Evolutionary conservation across 73 alveolate genomes (phyloP).

Genomic region (Stentor roeselii): DNA sequence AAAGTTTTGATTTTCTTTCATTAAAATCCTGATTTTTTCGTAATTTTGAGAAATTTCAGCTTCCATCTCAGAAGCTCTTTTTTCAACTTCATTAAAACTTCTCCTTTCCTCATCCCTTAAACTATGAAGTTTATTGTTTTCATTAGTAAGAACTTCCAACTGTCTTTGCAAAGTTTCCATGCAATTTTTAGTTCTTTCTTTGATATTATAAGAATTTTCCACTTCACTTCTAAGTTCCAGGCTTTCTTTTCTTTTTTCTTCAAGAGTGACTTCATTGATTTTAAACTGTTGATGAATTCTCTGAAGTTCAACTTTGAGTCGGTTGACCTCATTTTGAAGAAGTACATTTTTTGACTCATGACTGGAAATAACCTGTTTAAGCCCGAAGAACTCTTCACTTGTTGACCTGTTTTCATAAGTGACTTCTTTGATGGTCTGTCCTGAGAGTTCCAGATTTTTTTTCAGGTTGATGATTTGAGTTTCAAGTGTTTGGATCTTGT

Average conservation of each 20-base stretch:
- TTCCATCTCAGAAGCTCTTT: conserved; percentile 34
- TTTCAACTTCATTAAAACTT: conserved; percentile 33
- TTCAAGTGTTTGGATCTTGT: neutral
- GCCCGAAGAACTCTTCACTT: neutral
- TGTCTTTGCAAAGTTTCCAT: conserved; percentile 18
- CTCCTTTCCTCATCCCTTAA: conserved; percentile 21
- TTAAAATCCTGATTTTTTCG: conserved; percentile 34
- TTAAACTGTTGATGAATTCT: neutral
- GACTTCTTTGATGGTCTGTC: neutral
- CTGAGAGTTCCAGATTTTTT: neutral
- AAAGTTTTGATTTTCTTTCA: conserved; percentile 35
- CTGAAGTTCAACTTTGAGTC: neutral
- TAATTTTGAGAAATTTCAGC: conserved; percentile 23
- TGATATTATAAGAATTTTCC: neutral
- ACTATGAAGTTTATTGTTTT: conserved; percentile 29
- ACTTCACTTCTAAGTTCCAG: neutral
- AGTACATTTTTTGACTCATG: neutral
- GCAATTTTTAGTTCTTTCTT: neutral
- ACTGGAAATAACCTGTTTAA: neutral
- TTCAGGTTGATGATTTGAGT: neutral
- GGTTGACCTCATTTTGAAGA: neutral
- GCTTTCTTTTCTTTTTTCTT: neutral
- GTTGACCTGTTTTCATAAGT: neutral
- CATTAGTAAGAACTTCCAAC: neutral
- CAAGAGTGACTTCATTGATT: neutral